phyloP scores from a whole-genome alignment of 1,139 yeast species.

The Blastobotrys proliferans region DNA sequence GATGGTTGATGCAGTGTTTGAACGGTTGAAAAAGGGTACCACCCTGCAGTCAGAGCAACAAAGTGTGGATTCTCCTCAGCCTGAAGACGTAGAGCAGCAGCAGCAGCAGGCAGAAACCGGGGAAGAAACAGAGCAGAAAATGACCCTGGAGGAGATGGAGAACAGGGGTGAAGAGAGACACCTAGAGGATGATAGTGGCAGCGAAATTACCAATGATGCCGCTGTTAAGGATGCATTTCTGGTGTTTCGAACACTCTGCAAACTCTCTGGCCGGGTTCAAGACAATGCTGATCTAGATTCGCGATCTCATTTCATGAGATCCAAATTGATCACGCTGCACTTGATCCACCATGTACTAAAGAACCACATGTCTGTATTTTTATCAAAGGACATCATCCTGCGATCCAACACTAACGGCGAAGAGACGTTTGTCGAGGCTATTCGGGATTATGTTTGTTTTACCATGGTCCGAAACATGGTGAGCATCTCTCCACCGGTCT shows the following conservation, averaged over 20 bases:
- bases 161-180: slow-evolving; percentile 15
- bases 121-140: slow-evolving; percentile 17
- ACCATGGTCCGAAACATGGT: slow-evolving; percentile 90
- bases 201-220: slow-evolving; percentile 54
- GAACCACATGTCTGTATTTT: slow-evolving; percentile 79
- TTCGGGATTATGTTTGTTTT: slow-evolving; percentile 79
- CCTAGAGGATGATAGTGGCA: slow-evolving; percentile 26
- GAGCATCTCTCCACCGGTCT: slow-evolving; percentile 85
- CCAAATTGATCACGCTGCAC: slow-evolving; percentile 83
- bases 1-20: slow-evolving; percentile 80
- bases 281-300: slow-evolving; percentile 62
- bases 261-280: slow-evolving; percentile 74
- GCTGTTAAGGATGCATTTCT: slow-evolving; percentile 87
- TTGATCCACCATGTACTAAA: slow-evolving; percentile 80
- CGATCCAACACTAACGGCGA: slow-evolving; percentile 55
- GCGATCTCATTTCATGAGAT: slow-evolving; percentile 88
- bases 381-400: slow-evolving; percentile 60
- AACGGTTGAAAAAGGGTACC: slow-evolving; percentile 51
- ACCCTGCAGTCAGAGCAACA: slow-evolving; percentile 2
- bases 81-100: no score
- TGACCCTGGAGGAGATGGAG: slow-evolving; percentile 27
- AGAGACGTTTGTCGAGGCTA: slow-evolving; percentile 69
- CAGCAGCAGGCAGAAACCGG: slow-evolving; percentile 6
- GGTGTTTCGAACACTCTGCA: slow-evolving; percentile 91
- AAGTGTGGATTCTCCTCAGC: not conserved